Conservation (phyloP, 2,329 filamentous ascomycete genomes). For the Curvularia lunata region DNA sequence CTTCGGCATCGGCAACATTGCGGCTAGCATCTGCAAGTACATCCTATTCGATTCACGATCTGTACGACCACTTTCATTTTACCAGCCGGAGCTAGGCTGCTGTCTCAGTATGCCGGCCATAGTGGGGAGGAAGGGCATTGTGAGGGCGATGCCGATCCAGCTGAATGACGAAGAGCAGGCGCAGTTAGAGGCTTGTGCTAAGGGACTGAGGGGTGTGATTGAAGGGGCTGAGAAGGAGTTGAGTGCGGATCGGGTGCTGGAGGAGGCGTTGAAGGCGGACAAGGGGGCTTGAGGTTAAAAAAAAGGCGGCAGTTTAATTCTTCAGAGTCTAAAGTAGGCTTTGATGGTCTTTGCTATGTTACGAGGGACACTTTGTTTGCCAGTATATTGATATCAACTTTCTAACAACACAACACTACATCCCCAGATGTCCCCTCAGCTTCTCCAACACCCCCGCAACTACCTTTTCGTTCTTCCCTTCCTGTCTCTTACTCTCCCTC, state of each 20-base stretch:
- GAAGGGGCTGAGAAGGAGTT: conserved; percentile 48
- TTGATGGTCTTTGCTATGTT: neutral
- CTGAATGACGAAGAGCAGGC: conserved; percentile 45
- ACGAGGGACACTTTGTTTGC: no score
- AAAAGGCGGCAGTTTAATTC: neutral
- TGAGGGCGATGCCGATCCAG: conserved; percentile 48
- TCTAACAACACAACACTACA: conserved; percentile 1
- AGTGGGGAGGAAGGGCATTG: conserved; percentile 56
- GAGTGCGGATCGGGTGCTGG: conserved; percentile 34
- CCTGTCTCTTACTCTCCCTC: conserved; percentile 90
- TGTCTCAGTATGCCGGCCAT: conserved; percentile 60
- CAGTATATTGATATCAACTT: neutral
- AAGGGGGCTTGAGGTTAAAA: conserved; percentile 13
- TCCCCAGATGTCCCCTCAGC: conserved; percentile 20
- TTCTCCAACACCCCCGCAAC: conserved; percentile 26
- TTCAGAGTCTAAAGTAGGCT: neutral
- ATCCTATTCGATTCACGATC: conserved; percentile 58
- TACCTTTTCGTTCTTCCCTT: conserved; percentile 68
- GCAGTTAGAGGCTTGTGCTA: conserved; percentile 45
- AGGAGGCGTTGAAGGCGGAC: conserved; percentile 34
- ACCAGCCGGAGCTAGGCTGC: conserved; percentile 55
- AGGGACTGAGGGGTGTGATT: conserved; percentile 45
- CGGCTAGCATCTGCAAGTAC: conserved; percentile 58
- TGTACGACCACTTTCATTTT: conserved; percentile 58
- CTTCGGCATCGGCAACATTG: conserved; percentile 58